Conservation (phyloP, 352 stramenopile genomes). For the Aphanomyces cochlioides region DNA sequence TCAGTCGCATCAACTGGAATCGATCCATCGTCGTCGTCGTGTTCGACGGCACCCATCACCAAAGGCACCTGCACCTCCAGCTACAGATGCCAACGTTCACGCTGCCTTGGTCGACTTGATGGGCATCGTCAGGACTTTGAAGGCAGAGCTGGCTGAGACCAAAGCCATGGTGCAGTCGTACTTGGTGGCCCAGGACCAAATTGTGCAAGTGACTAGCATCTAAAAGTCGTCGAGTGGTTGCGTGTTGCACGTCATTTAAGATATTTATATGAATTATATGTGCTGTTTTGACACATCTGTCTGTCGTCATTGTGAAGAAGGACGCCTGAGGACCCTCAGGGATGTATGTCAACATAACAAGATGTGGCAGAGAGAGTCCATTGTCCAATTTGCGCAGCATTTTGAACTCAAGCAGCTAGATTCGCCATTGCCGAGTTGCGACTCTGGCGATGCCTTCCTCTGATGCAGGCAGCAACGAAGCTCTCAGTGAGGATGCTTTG, state of each 20-base stretch:
- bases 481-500: too few species aligned
- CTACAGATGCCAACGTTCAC: neutral
- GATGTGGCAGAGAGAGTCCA: too few species aligned
- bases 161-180: slow-evolving; percentile 24
- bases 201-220: too few species aligned
- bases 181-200: too few species aligned
- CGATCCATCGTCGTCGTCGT: slow-evolving; percentile 23
- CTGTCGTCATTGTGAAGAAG: too few species aligned
- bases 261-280: neutral
- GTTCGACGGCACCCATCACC: neutral
- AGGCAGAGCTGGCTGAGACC: slow-evolving; percentile 22
- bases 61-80: neutral
- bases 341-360: neutral
- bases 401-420: too few species aligned
- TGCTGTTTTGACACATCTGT: too few species aligned
- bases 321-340: neutral
- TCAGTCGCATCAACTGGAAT: slow-evolving; percentile 22
- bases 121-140: slow-evolving; percentile 11
- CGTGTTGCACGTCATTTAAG: neutral
- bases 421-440: too few species aligned
- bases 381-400: too few species aligned
- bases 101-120: slow-evolving; percentile 16
- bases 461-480: too few species aligned
- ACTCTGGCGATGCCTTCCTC: too few species aligned
- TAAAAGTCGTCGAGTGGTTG: too few species aligned